phyloP scores from a whole-genome alignment of 1,139 yeast genomes.

The Taiozyma sp. region DNA sequence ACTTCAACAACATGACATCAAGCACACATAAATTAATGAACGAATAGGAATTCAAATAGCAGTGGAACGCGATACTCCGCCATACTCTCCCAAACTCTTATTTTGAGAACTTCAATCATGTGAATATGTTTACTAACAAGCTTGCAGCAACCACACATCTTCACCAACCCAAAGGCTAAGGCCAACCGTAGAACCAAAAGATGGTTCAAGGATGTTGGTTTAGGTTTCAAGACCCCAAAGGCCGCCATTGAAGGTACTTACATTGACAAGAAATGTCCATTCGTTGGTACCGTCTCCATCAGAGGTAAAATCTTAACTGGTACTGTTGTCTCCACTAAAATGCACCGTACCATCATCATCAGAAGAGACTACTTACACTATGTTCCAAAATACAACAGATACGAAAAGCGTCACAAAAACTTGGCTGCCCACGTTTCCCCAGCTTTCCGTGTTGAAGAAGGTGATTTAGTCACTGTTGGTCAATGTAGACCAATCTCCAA shows the following conservation, averaged over 20 bases:
- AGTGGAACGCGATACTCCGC: too few relatives aligned
- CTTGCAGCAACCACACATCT: conserved; percentile 97
- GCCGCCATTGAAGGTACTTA: conserved; percentile 97
- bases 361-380: conserved; percentile 99
- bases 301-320: conserved; percentile 99
- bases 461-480: conserved; percentile 99
- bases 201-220: conserved; percentile 99
- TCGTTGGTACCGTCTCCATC: conserved; percentile 94
- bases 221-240: conserved; percentile 99
- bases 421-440: conserved; percentile 99
- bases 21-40: too few relatives aligned
- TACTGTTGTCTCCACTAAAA: conserved; percentile 99
- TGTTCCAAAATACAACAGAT: conserved; percentile 99
- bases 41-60: too few relatives aligned
- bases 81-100: neutral
- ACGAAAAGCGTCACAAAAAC: conserved; percentile 99
- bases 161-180: conserved; percentile 99
- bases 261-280: conserved; percentile 99
- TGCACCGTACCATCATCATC: conserved; percentile 99
- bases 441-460: conserved; percentile 99
- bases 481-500: conserved; percentile 99
- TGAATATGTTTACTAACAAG: conserved; percentile 13
- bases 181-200: conserved; percentile 99
- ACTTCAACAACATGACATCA: too few relatives aligned
- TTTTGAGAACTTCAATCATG: neutral